Conservation (phyloP, 2,329 filamentous ascomycete species). For the Lojkania enalia region DNA sequence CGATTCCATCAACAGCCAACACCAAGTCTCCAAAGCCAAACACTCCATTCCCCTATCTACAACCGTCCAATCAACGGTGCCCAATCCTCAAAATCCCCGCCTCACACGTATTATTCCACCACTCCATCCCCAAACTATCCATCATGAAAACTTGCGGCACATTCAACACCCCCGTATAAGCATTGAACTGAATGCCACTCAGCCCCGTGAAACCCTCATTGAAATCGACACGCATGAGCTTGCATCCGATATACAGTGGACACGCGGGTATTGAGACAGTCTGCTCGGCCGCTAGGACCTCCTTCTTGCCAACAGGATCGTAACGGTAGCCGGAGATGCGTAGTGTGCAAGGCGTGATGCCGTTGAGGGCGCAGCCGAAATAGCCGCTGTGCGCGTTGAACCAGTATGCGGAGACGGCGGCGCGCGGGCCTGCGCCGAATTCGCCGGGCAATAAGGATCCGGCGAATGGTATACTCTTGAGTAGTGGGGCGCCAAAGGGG, state of each 20-base stretch:
- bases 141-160: constrained; percentile 51
- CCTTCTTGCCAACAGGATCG: constrained; percentile 35
- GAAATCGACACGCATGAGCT: constrained; percentile 50
- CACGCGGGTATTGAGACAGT: constrained; percentile 50
- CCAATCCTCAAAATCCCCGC: constrained; percentile 47
- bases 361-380: constrained; percentile 53
- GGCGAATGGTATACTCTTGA: constrained; percentile 32
- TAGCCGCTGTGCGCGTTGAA: constrained; percentile 54
- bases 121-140: constrained; percentile 53
- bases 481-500: constrained; percentile 36
- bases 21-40: too few relatives aligned
- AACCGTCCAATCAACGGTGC: too few relatives aligned
- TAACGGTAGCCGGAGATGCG: constrained; percentile 53
- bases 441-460: constrained; percentile 48
- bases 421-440: constrained; percentile 51
- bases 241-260: constrained; percentile 46
- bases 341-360: constrained; percentile 46
- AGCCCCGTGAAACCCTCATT: constrained; percentile 43
- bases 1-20: too few relatives aligned
- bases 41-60: too few relatives aligned
- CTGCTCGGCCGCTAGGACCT: constrained; percentile 42
- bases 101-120: constrained; percentile 55
- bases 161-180: constrained; percentile 45
- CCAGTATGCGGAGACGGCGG: constrained; percentile 51
- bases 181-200: constrained; percentile 54